Conservation (phyloP, 1,139 yeast genomes). For the Geotrichum restrictum region DNA sequence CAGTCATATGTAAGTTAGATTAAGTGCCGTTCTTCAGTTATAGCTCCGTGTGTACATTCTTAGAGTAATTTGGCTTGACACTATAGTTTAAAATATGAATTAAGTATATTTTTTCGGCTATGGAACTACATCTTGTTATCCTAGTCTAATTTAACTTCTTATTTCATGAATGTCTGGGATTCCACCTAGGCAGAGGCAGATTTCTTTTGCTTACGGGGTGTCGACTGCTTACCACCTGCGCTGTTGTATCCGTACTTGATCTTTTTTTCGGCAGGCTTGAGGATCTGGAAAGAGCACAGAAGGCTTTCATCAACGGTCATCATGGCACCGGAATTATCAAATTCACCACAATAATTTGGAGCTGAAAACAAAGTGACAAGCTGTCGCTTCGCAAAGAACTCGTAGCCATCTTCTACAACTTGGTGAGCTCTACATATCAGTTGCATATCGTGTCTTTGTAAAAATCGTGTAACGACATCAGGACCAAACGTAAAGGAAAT, state of each 20-base stretch:
- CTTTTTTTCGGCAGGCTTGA: slow-evolving; percentile 95
- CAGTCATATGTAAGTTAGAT: no score
- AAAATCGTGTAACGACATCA: slow-evolving; percentile 87
- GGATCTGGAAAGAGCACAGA: slow-evolving; percentile 93
- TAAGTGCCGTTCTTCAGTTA: no score
- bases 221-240: slow-evolving; percentile 12
- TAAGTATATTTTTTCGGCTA: no score
- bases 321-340: slow-evolving; percentile 98
- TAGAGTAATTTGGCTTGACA: no score
- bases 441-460: slow-evolving; percentile 96
- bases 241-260: slow-evolving; percentile 59
- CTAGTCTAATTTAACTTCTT: no score
- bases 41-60: no score
- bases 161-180: no score
- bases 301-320: slow-evolving; percentile 97
- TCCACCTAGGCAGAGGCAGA: no score
- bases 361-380: slow-evolving; percentile 92
- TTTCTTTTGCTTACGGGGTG: slow-evolving; percentile 19
- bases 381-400: slow-evolving; percentile 91
- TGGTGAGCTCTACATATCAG: slow-evolving; percentile 97
- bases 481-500: slow-evolving; percentile 98
- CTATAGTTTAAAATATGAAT: no score
- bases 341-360: slow-evolving; percentile 97
- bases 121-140: no score
- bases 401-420: slow-evolving; percentile 98